A percentile compares a stretch with the other conserved stretches of the same genome.
Evolutionary conservation across 2,329 filamentous ascomycete species (phyloP).

Genomic region (Aspergillus japonicus): DNA sequence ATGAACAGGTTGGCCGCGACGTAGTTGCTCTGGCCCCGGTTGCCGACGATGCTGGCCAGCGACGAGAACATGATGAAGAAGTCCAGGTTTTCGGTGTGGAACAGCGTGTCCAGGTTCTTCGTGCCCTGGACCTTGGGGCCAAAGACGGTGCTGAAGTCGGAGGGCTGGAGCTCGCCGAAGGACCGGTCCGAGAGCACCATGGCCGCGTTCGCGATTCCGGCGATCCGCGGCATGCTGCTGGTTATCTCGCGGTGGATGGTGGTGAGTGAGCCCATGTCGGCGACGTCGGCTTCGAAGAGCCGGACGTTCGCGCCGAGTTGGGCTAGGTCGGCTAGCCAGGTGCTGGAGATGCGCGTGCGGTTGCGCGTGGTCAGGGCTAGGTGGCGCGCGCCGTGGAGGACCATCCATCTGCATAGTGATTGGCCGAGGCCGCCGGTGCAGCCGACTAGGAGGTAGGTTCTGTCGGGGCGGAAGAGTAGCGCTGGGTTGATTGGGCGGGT

Average conservation of each 20-base stretch:
- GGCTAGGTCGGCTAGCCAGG: slow-evolving; percentile 7
- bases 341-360: slow-evolving; percentile 17
- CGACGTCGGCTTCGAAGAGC: slow-evolving; percentile 8
- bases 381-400: slow-evolving; percentile 21
- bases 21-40: slow-evolving; percentile 16
- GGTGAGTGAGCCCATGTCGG: slow-evolving; percentile 7
- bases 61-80: slow-evolving; percentile 19
- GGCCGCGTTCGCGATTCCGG: slow-evolving; percentile 36
- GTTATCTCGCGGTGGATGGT: slow-evolving; percentile 19
- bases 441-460: slow-evolving; percentile 29
- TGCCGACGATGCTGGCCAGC: slow-evolving; percentile 7
- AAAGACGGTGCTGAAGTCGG: slow-evolving; percentile 1
- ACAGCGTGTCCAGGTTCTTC: slow-evolving; percentile 6
- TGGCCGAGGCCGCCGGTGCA: slow-evolving; percentile 24
- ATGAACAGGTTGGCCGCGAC: slow-evolving; percentile 6
- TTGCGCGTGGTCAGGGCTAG: slow-evolving; percentile 27
- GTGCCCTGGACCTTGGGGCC: slow-evolving; percentile 9
- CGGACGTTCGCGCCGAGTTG: neutral
- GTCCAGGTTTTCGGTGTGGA: slow-evolving; percentile 7
- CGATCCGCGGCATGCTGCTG: slow-evolving; percentile 29
- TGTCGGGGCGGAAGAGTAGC: slow-evolving; percentile 15
- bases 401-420: slow-evolving; percentile 28
- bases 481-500: neutral
- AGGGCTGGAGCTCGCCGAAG: neutral
- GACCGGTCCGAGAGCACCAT: slow-evolving; percentile 34